Evolutionary conservation across 2,329 filamentous ascomycete species (phyloP), one percentile per base, ranked within the genome.

Genomic region (Xylariales sp.): DNA sequence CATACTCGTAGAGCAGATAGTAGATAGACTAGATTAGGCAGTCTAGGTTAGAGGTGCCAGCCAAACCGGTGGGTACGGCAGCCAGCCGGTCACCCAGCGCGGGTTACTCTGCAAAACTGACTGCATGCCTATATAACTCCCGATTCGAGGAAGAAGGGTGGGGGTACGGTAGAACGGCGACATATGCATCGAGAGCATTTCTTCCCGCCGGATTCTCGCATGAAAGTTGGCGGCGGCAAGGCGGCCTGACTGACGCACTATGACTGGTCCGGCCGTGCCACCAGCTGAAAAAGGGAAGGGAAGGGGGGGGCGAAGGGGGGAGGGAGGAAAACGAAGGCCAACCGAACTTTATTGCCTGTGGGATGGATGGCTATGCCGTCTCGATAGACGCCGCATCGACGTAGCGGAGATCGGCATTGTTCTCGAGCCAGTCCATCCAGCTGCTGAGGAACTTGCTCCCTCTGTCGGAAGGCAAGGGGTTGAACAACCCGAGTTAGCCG

Each of bases 401-500:
- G 80, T 97, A 98, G 76, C 96, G 86, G 73, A 98, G 82, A 81
- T 98, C 95, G 7, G 94, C 92, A 75, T 97, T 84, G 71, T 97
- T 93, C 80, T 98, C 95, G 36, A 98, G 84, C 78, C 91, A 95
- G 9, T 86, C 87, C 93, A 97, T 97, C 96, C 95, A 98, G 69
- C 86, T 86, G 80, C 93, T 94, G 69, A 98, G 85, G 77, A 97
- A 98, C 66, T 85, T 85, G 80, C 92, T 94, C 30, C 94, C 94
- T 80, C 93, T 97, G 66, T 59, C 14, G 50, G 55, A 39, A 36
- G 28, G 16, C 46, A 63, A 41, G 5, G 54, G 16, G 23, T 23
- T 34, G 32, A 30, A 52, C 45, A 32, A 32, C 53, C 23, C 23
- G 63, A 23, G 62, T 73, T 59, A 65, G 67, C 39, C 10, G 63